Conservation (phyloP, 2,329 filamentous ascomycete genomes). For the Cordyceps farinosa region DNA sequence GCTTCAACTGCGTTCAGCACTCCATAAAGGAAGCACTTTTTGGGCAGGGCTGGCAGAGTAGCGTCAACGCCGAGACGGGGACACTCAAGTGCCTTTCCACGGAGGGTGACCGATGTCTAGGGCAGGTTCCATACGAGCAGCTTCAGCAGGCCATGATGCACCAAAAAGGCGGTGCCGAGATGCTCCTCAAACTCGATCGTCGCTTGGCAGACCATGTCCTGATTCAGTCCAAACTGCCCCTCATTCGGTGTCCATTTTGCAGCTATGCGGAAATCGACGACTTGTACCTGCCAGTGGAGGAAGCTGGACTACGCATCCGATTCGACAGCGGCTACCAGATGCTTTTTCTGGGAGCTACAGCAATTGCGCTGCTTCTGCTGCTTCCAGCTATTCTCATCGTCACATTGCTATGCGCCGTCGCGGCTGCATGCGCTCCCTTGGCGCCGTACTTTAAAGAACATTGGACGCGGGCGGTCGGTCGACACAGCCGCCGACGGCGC, state of each 20-base stretch:
- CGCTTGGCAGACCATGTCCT: conserved; percentile 75
- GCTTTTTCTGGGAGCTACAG: conserved; percentile 48
- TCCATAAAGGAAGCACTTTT: conserved; percentile 85
- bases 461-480: conserved; percentile 58
- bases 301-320: conserved; percentile 55
- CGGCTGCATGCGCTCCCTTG: conserved; percentile 42
- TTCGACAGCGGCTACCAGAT: conserved; percentile 47
- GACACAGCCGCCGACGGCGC: conserved; percentile 66
- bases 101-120: conserved; percentile 64
- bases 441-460: conserved; percentile 41
- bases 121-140: conserved; percentile 66
- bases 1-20: conserved; percentile 77
- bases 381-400: conserved; percentile 49
- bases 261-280: conserved; percentile 86
- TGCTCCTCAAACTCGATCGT: conserved; percentile 72
- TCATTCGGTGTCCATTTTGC: conserved; percentile 87
- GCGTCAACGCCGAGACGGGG: conserved; percentile 66
- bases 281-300: conserved; percentile 57
- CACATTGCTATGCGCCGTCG: conserved; percentile 41
- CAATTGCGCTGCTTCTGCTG: conserved; percentile 54
- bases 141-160: conserved; percentile 69
- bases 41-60: conserved; percentile 86
- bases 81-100: conserved; percentile 83
- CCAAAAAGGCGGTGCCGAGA: conserved; percentile 66
- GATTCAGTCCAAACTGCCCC: conserved; percentile 66